These are phyloP conservation scores for Neurospora sp. DNA, from an alignment of 495 filamentous ascomycete genomes.

Conservation along the genomic window DNA sequence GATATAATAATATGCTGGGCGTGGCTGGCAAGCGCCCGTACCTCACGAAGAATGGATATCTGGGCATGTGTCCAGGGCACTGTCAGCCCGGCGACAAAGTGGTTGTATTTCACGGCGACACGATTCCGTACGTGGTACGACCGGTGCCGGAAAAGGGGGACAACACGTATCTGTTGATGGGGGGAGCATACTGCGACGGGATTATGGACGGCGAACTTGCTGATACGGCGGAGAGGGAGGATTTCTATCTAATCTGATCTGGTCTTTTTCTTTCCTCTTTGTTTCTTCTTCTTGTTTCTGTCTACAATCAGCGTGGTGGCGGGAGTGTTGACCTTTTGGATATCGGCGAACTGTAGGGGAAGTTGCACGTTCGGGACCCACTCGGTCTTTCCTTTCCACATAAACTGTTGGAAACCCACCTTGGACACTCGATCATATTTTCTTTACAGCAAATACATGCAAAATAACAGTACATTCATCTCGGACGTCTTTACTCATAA, in stretches of 20 bases:
- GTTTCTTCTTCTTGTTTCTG: background rate
- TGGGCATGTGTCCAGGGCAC: slow-evolving; percentile 6
- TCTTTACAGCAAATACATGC: background rate
- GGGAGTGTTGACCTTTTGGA: background rate
- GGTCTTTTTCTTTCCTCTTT: background rate
- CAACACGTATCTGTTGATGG: background rate
- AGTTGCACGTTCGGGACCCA: background rate
- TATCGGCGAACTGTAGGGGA: background rate
- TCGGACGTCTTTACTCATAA: background rate
- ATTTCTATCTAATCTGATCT: background rate
- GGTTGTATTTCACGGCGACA: slow-evolving; percentile 9
- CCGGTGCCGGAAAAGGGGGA: background rate
- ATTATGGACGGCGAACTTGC: slow-evolving; percentile 8
- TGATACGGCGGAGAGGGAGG: background rate
- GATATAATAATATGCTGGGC: no score
- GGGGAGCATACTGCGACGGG: slow-evolving; percentile 10
- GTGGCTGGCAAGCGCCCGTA: slow-evolving; percentile 5
- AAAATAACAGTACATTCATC: background rate
- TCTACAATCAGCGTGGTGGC: background rate
- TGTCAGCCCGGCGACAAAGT: slow-evolving; percentile 2
- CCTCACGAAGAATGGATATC: slow-evolving; percentile 3
- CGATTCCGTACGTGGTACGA: slow-evolving; percentile 7
- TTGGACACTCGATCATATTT: background rate
- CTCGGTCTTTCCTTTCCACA: background rate
- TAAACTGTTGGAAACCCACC: background rate